Evolutionary conservation across 495 filamentous ascomycete species (phyloP), one percentile per base, ranked within the genome.

Genomic region (Annulohypoxylon nitens): DNA sequence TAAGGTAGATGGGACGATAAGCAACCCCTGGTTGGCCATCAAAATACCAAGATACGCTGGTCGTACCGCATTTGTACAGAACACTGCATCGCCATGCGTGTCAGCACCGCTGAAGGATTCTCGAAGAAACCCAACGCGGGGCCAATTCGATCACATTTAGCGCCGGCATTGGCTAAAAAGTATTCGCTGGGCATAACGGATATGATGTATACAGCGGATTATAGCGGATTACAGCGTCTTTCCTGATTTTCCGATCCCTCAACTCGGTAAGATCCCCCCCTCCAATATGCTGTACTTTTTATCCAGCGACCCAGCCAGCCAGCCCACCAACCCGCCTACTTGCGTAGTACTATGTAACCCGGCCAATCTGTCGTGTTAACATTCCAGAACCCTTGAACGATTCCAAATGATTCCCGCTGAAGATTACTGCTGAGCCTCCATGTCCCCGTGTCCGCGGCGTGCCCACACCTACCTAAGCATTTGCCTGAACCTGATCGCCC

Each of bases 31-130:
- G 53, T 57, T 57, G 53, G 33, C 33, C n/a, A 12, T n/a, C 11
- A 57, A 34, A 18, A 5, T 37, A 10, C 30, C 30, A 30, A 30
- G 30, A 30, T 30, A 30, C 30, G 30, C 2, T 10, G 30, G 53
- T 37, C 16, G 30, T 57, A 37, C 53, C 6, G 51, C 51, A 55
- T 36, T 45, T n/a, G 41, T 45, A 16, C 41, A 45, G 11, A 45
- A 14, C 14, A 45, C 41, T 47, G 43, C 43, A 47, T 47, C 43
- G 6, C 20, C n/a, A 57, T 57, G 53, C 53, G 53, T 57, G 33
- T 57, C 53, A 57, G 53, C 53, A 57, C 30, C 6, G 30, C 33
- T 37, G 53, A 57, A 57, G 53, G 53, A 57, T 57, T 37, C 50
- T 54, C 25, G 12, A 37, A 57, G 33, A 37, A 57, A 34, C 33